Conservation (phyloP, 805 yeast species). For the Zygoascus ofunaensis region DNA sequence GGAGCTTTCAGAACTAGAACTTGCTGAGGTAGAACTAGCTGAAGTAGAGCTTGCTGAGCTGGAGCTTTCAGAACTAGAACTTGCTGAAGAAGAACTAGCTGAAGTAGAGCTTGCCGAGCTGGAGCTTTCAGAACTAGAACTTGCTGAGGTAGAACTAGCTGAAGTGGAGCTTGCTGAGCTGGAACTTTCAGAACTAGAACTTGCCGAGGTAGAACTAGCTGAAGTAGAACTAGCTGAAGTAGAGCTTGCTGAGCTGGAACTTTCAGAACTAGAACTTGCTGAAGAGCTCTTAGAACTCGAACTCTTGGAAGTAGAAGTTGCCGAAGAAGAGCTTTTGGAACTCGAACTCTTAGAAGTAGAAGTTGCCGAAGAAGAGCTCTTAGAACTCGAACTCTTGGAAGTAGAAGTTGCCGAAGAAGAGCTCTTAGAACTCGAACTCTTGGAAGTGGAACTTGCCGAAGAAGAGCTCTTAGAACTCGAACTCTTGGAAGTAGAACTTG, state of each 20-base stretch:
- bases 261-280: background rate
- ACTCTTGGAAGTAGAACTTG: no score
- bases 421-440: no score
- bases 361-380: no score
- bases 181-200: background rate
- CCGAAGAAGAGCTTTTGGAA: background rate
- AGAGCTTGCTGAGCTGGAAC: background rate
- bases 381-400: no score
- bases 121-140: background rate
- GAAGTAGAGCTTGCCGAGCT: background rate
- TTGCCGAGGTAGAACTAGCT: background rate
- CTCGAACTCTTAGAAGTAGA: no score
- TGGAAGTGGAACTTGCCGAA: no score
- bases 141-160: background rate
- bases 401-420: no score
- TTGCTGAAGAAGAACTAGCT: constrained; percentile 2
- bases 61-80: background rate
- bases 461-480: no score
- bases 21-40: background rate
- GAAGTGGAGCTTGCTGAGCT: background rate
- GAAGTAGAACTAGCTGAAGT: background rate
- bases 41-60: background rate
- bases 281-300: background rate
- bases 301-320: background rate
- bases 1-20: background rate